Conservation (phyloP, 306 rosid genomes). For the Myrica gale region DNA sequence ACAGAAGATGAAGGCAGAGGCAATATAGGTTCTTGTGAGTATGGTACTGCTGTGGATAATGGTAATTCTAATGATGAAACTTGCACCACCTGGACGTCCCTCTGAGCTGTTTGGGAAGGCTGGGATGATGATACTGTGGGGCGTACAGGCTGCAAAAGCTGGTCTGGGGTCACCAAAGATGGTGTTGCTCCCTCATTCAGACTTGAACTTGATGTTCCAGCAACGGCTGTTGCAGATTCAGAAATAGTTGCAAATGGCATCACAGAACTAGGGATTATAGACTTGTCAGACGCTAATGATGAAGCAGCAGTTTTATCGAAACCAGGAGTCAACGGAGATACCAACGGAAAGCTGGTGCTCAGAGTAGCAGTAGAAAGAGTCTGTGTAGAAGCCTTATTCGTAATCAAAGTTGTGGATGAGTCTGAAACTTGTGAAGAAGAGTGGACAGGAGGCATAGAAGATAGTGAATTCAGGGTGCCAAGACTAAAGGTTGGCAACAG, state of each 20-base stretch:
- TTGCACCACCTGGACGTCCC: constrained; percentile 22
- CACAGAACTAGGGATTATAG: constrained; percentile 7
- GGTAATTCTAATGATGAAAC: constrained; percentile 19
- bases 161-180: constrained; percentile 34
- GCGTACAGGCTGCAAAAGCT: constrained; percentile 26
- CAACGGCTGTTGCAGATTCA: neutral
- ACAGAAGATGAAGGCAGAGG: constrained; percentile 33
- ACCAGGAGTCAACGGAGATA: constrained; percentile 22
- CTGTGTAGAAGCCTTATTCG: constrained; percentile 18
- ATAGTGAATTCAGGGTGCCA: constrained; percentile 22
- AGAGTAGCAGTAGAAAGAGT: constrained; percentile 18
- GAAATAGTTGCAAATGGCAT: constrained; percentile 18
- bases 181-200: constrained; percentile 25
- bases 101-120: constrained; percentile 21
- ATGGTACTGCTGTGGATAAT: constrained; percentile 2
- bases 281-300: constrained; percentile 19
- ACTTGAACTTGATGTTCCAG: constrained; percentile 23
- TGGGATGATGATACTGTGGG: constrained; percentile 14
- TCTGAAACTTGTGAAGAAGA: constrained; percentile 28
- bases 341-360: constrained; percentile 10
- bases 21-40: constrained; percentile 27
- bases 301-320: constrained; percentile 24
- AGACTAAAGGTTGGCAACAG: constrained; percentile 24
- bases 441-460: constrained; percentile 26
- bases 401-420: constrained; percentile 22